Evolutionary conservation across 2,329 filamentous ascomycete genomes (phyloP), one percentile per base, ranked within the genome.

Genomic region (Calonectria crousiana): DNA sequence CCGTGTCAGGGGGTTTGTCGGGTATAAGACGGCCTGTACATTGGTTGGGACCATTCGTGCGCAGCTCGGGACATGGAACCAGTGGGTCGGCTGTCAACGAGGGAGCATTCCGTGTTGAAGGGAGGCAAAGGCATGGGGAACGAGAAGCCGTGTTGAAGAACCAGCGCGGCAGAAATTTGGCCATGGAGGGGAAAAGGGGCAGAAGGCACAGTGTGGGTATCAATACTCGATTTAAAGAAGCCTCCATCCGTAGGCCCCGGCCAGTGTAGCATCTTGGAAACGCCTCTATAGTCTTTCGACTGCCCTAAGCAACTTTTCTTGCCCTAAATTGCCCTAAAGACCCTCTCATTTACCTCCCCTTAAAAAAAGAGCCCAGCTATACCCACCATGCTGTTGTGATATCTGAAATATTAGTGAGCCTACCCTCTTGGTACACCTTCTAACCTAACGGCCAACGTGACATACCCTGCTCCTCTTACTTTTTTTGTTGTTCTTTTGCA

Each of bases 41-140:
- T 85, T 84, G 6, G 72, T 88, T 28, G 85, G 88, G 76, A 87
- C 86, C 0, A 77, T 88, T 30, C 85, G 84, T 67, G 82, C 84
- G 77, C 82, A 86, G 76, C 69, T 88, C 14, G 76, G 78, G 6
- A 81, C 84, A 14, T 88, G 85, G 85, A 88, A 89, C 71, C 69
- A 58, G 38, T 73, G 49, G 58, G 70, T 72, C 44, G 44, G 69
- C 72, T 38, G 49, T 49, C n/a, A 47, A 67, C 69, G 14, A 53
- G 62, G 71, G 26, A 18, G 67, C 28, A 38, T 71, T 18, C 9
- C 8, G 28, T 30, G 18, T 67, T 23, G 67, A 47, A 26, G 66
- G 28, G 58, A 5, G 26, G 14, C 49, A 38, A 65, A 36, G 28
- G 36, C 34, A 11, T 44, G 71, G 34, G 44, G 20, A 32, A n/a